phyloP scores from a whole-genome alignment of 805 yeast species.

The Saccharomycopsis malanga region DNA sequence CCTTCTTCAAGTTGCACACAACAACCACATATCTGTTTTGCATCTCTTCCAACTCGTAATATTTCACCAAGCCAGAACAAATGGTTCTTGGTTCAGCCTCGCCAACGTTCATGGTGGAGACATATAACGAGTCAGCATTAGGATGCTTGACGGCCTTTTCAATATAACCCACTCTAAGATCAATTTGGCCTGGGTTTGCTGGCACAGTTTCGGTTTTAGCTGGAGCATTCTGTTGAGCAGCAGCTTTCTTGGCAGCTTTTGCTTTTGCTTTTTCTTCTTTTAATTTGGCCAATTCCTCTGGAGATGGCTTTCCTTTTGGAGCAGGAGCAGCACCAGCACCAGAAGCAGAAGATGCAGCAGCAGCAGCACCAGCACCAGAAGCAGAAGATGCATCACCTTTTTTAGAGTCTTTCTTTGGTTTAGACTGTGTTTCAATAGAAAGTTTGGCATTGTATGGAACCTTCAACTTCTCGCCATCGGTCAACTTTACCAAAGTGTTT shows the following conservation, averaged over 20 bases:
- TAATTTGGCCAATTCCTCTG: slow-evolving; percentile 28
- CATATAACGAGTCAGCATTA: slow-evolving; percentile 93
- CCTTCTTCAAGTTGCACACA: slow-evolving; percentile 96
- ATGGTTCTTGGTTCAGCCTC: slow-evolving; percentile 92
- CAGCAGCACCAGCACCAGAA: slow-evolving; percentile 26
- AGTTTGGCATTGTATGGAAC: slow-evolving; percentile 56
- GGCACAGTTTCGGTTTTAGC: slow-evolving; percentile 43
- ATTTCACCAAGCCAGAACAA: slow-evolving; percentile 92
- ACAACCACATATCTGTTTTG: slow-evolving; percentile 87
- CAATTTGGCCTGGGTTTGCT: slow-evolving; percentile 78
- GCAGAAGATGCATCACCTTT: slow-evolving; percentile 23
- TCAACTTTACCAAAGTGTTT: slow-evolving; percentile 41
- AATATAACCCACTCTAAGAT: slow-evolving; percentile 92
- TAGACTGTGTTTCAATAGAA: slow-evolving; percentile 67
- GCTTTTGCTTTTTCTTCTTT: slow-evolving; percentile 28
- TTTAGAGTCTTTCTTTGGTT: slow-evolving; percentile 41
- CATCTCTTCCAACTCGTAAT: slow-evolving; percentile 87
- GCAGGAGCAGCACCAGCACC: slow-evolving; percentile 15
- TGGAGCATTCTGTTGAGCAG: slow-evolving; percentile 45
- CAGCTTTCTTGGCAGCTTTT: slow-evolving; percentile 45
- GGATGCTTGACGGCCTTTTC: slow-evolving; percentile 97
- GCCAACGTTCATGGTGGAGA: slow-evolving; percentile 94
- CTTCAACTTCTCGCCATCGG: slow-evolving; percentile 44
- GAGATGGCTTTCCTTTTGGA: slow-evolving; percentile 23
- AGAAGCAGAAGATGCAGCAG: slow-evolving; percentile 23